Percentiles rank a stretch among this genome's conserved stretches.
These are phyloP conservation scores for Trichoderma erinaceum DNA, from an alignment of 495 filamentous ascomycete species.

Conservation along the genomic window DNA sequence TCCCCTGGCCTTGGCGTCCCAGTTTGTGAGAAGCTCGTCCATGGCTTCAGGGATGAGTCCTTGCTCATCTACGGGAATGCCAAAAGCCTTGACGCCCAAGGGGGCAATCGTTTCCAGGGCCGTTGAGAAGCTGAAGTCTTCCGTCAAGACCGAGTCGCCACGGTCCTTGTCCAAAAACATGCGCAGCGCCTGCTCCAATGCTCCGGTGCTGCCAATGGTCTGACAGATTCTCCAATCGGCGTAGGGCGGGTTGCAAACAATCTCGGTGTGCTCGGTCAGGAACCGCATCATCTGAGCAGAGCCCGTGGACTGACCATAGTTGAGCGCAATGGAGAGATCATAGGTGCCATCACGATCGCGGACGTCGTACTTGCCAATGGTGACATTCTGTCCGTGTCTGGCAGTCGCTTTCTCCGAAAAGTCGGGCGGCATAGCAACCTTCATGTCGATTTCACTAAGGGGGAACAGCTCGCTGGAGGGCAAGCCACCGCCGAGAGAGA, in stretches of 20 bases:
- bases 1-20: slow-evolving; percentile 53
- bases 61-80: slow-evolving; percentile 71
- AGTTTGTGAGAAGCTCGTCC: slow-evolving; percentile 59
- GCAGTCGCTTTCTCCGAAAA: slow-evolving; percentile 63
- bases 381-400: slow-evolving; percentile 47
- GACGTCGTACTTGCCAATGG: slow-evolving; percentile 76
- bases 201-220: slow-evolving; percentile 70
- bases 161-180: slow-evolving; percentile 64
- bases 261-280: slow-evolving; percentile 87
- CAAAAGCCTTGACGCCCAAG: slow-evolving; percentile 64
- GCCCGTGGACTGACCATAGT: slow-evolving; percentile 84
- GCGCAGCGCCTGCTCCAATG: slow-evolving; percentile 68
- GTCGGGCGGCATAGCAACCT: slow-evolving; percentile 37
- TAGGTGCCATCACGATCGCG: slow-evolving; percentile 36
- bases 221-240: slow-evolving; percentile 74
- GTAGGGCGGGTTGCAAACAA: slow-evolving; percentile 70
- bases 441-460: slow-evolving; percentile 34
- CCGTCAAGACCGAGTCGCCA: slow-evolving; percentile 68
- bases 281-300: slow-evolving; percentile 82
- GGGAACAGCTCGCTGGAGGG: slow-evolving; percentile 89
- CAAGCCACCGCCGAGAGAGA: slow-evolving; percentile 88
- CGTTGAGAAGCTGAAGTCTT: slow-evolving; percentile 80
- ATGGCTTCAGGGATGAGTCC: slow-evolving; percentile 63
- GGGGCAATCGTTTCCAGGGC: slow-evolving; percentile 77
- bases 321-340: slow-evolving; percentile 77